Percentiles rank a stretch among this genome's conserved stretches.
These are phyloP conservation scores for Viridothelium virens DNA, from an alignment of 495 filamentous ascomycete genomes.

Conservation along the genomic window DNA sequence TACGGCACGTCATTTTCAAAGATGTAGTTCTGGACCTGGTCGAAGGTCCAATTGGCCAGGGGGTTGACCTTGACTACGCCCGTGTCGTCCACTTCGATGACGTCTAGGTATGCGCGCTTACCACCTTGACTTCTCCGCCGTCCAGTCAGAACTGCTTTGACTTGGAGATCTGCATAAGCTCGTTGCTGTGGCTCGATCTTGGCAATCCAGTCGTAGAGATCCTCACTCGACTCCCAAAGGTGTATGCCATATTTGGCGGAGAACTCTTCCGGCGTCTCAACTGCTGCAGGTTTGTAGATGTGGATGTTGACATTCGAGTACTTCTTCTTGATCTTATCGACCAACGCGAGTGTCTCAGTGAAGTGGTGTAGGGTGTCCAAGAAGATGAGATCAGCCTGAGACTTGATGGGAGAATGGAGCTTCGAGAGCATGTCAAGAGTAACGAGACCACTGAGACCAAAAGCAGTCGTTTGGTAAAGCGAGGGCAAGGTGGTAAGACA, in stretches of 20 bases:
- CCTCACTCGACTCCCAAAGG: conserved; percentile 77
- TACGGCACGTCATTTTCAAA: conserved; percentile 81
- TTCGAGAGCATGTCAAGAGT: conserved; percentile 94
- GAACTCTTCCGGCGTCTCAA: conserved; percentile 65
- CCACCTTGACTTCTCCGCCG: conserved; percentile 88
- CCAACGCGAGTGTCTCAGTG: conserved; percentile 73
- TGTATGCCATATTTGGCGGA: conserved; percentile 69
- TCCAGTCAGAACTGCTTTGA: conserved; percentile 90
- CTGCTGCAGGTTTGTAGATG: conserved; percentile 74
- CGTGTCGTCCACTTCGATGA: conserved; percentile 87
- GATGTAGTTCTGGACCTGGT: conserved; percentile 82
- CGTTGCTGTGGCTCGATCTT: conserved; percentile 96
- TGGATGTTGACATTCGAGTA: conserved; percentile 78
- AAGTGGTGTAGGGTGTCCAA: conserved; percentile 97
- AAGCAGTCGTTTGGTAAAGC: conserved; percentile 95
- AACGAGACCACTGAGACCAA: conserved; percentile 86
- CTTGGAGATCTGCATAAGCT: conserved; percentile 78
- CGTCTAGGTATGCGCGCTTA: conserved; percentile 76
- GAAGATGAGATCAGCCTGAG: conserved; percentile 82
- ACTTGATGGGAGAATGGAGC: conserved; percentile 46
- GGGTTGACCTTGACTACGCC: conserved; percentile 97
- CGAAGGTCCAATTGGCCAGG: conserved; percentile 91
- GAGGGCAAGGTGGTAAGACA: conserved; percentile 81
- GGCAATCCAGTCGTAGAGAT: conserved; percentile 92
- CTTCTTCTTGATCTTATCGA: conserved; percentile 64